These are phyloP conservation scores for Syncephalis plumigaleata DNA, from an alignment of 371 early-diverging fungal species.

Conservation along the genomic window DNA sequence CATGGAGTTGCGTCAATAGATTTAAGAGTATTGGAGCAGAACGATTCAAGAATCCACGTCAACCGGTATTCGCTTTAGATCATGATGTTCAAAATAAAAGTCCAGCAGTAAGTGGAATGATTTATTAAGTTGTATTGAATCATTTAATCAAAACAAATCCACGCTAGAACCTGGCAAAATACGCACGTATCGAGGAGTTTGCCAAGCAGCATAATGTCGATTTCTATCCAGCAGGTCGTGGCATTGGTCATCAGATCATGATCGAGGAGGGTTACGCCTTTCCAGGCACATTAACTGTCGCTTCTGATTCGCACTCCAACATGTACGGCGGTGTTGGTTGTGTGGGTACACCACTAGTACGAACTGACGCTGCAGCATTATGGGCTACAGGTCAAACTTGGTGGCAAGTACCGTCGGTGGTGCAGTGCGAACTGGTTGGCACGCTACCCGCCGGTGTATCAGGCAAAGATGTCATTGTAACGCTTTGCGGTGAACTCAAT, in stretches of 20 bases:
- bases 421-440: slow-evolving; percentile 62
- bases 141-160: too few species aligned
- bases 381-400: slow-evolving; percentile 95
- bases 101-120: slow-evolving; percentile 41
- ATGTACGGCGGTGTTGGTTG: slow-evolving; percentile 94
- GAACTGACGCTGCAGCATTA: slow-evolving; percentile 92
- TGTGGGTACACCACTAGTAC: slow-evolving; percentile 89
- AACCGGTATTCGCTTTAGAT: slow-evolving; percentile 88
- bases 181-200: slow-evolving; percentile 64
- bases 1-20: slow-evolving; percentile 17
- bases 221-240: slow-evolving; percentile 90
- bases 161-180: slow-evolving; percentile 64
- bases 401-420: slow-evolving; percentile 95
- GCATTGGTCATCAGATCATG: slow-evolving; percentile 94
- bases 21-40: slow-evolving; percentile 81
- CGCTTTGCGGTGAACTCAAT: slow-evolving; percentile 70
- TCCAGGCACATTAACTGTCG: slow-evolving; percentile 82
- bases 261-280: slow-evolving; percentile 93
- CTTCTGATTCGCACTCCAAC: slow-evolving; percentile 95
- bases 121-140: too few species aligned
- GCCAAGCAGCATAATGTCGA: slow-evolving; percentile 66
- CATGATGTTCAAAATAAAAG: slow-evolving; percentile 92
- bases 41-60: slow-evolving; percentile 52
- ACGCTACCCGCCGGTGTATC: slow-evolving; percentile 59
- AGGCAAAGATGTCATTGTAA: slow-evolving; percentile 91